Conservation (phyloP, 2,329 filamentous ascomycete genomes). For the Dactylellina parvicollis region DNA sequence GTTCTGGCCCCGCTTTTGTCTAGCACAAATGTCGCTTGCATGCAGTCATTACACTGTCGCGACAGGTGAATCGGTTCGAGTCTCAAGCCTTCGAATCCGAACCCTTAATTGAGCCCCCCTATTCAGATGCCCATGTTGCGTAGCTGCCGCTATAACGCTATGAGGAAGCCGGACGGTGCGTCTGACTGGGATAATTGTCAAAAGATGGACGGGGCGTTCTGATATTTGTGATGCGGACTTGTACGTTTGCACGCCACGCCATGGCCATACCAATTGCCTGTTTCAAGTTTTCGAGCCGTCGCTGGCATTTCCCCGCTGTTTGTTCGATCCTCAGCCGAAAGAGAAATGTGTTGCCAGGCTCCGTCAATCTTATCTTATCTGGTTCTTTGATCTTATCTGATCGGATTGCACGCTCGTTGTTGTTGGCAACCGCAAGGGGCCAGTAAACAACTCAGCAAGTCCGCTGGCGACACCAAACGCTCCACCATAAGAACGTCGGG, state of each 20-base stretch:
- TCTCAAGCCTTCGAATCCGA: no score
- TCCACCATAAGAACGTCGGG: conserved; percentile 11
- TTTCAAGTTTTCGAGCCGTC: no score
- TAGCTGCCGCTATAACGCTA: no score
- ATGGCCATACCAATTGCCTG: no score
- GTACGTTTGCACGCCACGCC: no score
- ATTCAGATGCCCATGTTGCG: no score
- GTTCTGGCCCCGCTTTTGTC: neutral
- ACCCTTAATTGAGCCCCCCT: no score
- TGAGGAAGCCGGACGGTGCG: no score
- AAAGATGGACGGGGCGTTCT: no score
- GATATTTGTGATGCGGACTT: no score
- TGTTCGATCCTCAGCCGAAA: neutral
- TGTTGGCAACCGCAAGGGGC: conserved; percentile 27
- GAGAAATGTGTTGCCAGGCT: conserved; percentile 16
- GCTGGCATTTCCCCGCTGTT: no score
- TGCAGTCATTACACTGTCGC: conserved; percentile 3
- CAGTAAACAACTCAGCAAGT: conserved; percentile 24
- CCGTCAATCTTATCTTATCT: conserved; percentile 15
- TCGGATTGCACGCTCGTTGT: conserved; percentile 1
- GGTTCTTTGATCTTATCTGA: conserved; percentile 31
- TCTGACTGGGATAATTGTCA: no score
- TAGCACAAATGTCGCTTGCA: conserved; percentile 18
- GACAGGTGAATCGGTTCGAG: neutral
- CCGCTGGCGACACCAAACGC: neutral